Evolutionary conservation across 2,329 filamentous ascomycete species (phyloP), one percentile per base, ranked within the genome.

Genomic region (Claviceps pazoutovae): DNA sequence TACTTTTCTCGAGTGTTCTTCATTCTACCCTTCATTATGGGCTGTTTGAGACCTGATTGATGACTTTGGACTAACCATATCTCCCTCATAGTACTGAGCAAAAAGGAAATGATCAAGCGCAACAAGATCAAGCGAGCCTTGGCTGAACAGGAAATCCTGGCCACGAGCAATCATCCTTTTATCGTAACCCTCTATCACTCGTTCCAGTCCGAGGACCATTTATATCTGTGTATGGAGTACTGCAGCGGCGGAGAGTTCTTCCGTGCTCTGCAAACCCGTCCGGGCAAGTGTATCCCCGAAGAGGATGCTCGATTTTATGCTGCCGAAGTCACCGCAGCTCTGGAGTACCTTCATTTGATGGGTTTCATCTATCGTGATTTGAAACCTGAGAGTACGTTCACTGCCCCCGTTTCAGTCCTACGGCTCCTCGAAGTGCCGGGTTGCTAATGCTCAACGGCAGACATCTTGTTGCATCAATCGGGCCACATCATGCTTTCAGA

Each of bases 201-300:
- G 0, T 98, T 98, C 76, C 93, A 98, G 68, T 98, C 93, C 1
- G 93, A 98, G 66, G 93, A 98, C 59, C 90, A 97, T 69, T 78
- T 98, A 43, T 98, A 98, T 65, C 78, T 98, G n/a, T 98, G 93
- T 68, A 98, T 98, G 93, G 93, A 98, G 69, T 98, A 98, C 66
- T 98, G 93, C 75, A 97, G 90, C 61, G 93, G 93, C 58, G 93
- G 93, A 55, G 93, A 98, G 69, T 98, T 98, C 73, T 98, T 98
- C 75, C 78, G 93, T 66, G 93, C 93, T 26, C 74, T 98, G 46
- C 93, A 98, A 73, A 97, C 93, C 5, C 82, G 93, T 34, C 93
- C 93, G 9, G 94, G 94, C 61, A 98, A 97, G 71, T 97, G 88
- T 64, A 95, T 98, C 48, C 84, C 90, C 41, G 93, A 98, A 67